phyloP scores from a whole-genome alignment of 352 stramenopile species.

The Phytopythium helicoides region DNA sequence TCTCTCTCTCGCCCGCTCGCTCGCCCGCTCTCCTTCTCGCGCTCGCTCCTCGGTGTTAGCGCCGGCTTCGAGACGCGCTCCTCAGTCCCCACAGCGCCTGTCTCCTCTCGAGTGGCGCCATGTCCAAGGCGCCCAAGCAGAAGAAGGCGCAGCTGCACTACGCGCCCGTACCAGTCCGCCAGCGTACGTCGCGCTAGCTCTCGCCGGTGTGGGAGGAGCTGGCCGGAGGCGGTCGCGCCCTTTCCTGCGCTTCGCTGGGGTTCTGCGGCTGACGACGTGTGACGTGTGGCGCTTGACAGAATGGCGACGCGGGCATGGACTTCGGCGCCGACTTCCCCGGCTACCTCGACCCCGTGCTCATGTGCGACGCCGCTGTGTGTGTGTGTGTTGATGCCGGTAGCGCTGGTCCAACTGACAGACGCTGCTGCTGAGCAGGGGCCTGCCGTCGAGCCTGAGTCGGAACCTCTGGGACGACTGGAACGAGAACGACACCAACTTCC shows the following conservation, averaged over 20 bases:
- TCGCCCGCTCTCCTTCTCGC: too few species aligned
- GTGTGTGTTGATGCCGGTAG: background rate
- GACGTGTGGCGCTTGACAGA: conserved; percentile 7
- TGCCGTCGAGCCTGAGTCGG: conserved; percentile 77
- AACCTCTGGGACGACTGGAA: conserved; percentile 91
- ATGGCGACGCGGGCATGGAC: conserved; percentile 30
- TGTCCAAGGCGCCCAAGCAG: conserved; percentile 80
- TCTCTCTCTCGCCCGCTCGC: too few species aligned
- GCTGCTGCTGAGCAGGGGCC: conserved; percentile 30
- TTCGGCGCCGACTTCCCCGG: conserved; percentile 48
- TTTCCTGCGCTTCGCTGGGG: background rate
- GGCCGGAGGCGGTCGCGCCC: background rate
- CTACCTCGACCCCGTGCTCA: conserved; percentile 68
- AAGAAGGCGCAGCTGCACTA: conserved; percentile 76
- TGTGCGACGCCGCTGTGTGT: conserved; percentile 28
- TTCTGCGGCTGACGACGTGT: background rate
- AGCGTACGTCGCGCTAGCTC: conserved; percentile 7
- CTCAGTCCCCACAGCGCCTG: too few species aligned
- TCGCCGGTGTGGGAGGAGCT: background rate
- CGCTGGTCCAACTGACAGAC: background rate
- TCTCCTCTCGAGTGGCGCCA: conserved; percentile 10
- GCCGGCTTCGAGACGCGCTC: too few species aligned
- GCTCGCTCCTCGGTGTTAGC: background rate
- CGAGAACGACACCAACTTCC: conserved; percentile 64
- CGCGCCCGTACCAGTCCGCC: conserved; percentile 73